phyloP scores from a whole-genome alignment of 345 rosid genomes.

The Linum usitatissimum region DNA sequence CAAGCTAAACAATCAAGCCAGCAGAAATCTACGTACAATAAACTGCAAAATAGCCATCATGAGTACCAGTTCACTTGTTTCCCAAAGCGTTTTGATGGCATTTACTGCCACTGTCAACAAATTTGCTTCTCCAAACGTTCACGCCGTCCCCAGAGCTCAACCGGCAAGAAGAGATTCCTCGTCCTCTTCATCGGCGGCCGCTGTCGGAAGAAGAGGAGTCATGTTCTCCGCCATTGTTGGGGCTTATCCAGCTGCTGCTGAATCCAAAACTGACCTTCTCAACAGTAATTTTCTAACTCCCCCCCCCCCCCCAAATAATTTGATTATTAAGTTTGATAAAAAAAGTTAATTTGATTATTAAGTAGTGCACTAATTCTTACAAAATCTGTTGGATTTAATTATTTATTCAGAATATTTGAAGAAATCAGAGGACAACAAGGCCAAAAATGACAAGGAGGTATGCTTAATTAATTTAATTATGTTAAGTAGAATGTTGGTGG shows the following conservation, averaged over 20 bases:
- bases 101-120: constrained; percentile 86
- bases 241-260: constrained; percentile 33
- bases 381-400: too few relatives aligned
- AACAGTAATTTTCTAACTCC: constrained; percentile 30
- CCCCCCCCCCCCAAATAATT: too few relatives aligned
- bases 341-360: too few relatives aligned
- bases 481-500: neutral
- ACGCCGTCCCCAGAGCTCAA: constrained; percentile 50
- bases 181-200: neutral
- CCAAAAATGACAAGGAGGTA: constrained; percentile 87
- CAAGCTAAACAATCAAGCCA: too few relatives aligned
- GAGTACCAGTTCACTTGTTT: neutral
- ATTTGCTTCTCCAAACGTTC: constrained; percentile 63
- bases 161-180: constrained; percentile 13
- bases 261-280: constrained; percentile 53
- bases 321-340: too few relatives aligned
- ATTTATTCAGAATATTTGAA: constrained; percentile 49
- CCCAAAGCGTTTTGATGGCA: constrained; percentile 82
- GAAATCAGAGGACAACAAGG: constrained; percentile 75
- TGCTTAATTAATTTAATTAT: neutral
- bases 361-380: too few relatives aligned
- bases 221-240: constrained; percentile 41
- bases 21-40: too few relatives aligned
- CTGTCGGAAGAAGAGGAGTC: constrained; percentile 45
- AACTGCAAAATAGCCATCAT: neutral